Conservation (phyloP, 805 yeast genomes). For the Alloascoidea africana region DNA sequence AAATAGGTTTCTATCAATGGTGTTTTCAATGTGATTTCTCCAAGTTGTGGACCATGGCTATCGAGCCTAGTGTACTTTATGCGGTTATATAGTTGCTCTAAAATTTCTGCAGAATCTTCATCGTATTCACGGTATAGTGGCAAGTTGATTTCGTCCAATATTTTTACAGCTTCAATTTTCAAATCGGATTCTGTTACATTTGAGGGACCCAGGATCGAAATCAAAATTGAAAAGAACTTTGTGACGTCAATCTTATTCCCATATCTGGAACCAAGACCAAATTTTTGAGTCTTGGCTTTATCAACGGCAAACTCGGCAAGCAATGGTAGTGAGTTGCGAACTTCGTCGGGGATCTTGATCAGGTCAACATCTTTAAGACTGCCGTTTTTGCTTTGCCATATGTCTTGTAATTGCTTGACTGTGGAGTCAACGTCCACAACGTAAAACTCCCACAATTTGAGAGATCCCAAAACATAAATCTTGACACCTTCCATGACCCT, state of each 20-base stretch:
- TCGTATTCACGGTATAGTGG: slow-evolving; percentile 64
- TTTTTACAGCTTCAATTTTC: slow-evolving; percentile 25
- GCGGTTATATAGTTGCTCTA: slow-evolving; percentile 60
- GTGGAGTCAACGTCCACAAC: slow-evolving; percentile 41
- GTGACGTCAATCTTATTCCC: slow-evolving; percentile 36
- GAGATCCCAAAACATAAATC: slow-evolving; percentile 44
- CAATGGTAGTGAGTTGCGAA: slow-evolving; percentile 21
- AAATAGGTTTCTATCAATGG: slow-evolving; percentile 84
- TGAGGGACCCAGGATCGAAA: slow-evolving; percentile 9
- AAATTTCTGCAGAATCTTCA: slow-evolving; percentile 48
- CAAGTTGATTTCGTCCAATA: slow-evolving; percentile 67
- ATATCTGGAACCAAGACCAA: slow-evolving; percentile 34
- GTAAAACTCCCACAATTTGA: slow-evolving; percentile 81
- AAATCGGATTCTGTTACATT: slow-evolving; percentile 19
- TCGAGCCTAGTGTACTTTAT: slow-evolving; percentile 67
- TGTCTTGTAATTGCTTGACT: slow-evolving; percentile 17
- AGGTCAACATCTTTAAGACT: slow-evolving; percentile 11
- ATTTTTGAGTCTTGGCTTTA: slow-evolving; percentile 23
- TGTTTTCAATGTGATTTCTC: slow-evolving; percentile 35
- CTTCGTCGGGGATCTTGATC: slow-evolving; percentile 30
- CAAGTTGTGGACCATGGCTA: slow-evolving; percentile 67
- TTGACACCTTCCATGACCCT: slow-evolving; percentile 53
- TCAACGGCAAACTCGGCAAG: slow-evolving; percentile 34
- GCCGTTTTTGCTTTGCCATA: slow-evolving; percentile 7
- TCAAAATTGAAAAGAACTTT: slow-evolving; percentile 37